A percentile compares a stretch with the other conserved stretches of the same genome.
These are phyloP conservation scores for Calonectria honghensis DNA, from an alignment of 2,329 filamentous ascomycete genomes.

Conservation along the genomic window DNA sequence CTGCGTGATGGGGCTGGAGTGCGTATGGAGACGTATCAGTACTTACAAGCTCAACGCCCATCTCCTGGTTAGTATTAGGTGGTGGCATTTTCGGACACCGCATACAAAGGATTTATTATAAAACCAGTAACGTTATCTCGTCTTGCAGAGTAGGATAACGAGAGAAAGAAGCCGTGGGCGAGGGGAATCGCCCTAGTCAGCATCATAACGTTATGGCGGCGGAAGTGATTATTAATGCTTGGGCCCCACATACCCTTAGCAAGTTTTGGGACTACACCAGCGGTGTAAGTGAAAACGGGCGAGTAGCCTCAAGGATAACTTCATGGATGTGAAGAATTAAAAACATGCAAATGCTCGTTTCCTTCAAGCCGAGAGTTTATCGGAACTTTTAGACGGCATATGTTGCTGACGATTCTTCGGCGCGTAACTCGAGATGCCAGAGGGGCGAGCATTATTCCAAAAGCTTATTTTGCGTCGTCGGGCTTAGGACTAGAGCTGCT, in stretches of 20 bases:
- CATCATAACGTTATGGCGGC: constrained; percentile 36
- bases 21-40: background rate
- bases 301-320: background rate
- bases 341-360: background rate
- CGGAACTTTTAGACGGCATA: background rate
- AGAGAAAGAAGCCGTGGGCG: background rate
- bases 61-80: constrained; percentile 38
- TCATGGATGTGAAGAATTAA: too few relatives aligned
- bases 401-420: too few relatives aligned
- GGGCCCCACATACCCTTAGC: background rate
- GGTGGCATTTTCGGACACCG: constrained; percentile 40
- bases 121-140: constrained; percentile 15
- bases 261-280: background rate
- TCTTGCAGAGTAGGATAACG: background rate
- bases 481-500: background rate
- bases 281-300: background rate
- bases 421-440: background rate
- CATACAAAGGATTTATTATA: background rate
- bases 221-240: constrained; percentile 35
- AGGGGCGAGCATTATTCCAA: background rate
- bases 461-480: background rate
- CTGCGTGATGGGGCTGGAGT: too few relatives aligned
- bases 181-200: background rate
- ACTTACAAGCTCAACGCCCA: constrained; percentile 21
- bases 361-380: too few relatives aligned